A percentile compares a stretch with the other conserved stretches of the same genome.
Evolutionary conservation across 2,329 filamentous ascomycete species (phyloP).

Genomic region (Nigrospora osmanthi): DNA sequence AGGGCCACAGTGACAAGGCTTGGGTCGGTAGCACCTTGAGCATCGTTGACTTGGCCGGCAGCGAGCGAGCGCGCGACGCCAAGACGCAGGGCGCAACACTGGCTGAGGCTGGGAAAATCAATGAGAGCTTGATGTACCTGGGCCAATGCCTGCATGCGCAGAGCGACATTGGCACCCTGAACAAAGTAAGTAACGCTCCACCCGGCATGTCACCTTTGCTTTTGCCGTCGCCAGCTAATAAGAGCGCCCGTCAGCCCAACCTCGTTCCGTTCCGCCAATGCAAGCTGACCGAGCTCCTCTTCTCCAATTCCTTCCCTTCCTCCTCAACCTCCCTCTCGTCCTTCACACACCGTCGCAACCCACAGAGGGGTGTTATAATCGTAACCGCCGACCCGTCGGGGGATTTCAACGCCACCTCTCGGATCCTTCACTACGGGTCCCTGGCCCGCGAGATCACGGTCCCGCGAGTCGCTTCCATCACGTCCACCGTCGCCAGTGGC

Average conservation of each 20-base stretch:
- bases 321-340: slow-evolving; percentile 35
- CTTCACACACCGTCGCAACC: slow-evolving; percentile 45
- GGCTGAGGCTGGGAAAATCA: slow-evolving; percentile 95
- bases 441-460: slow-evolving; percentile 89
- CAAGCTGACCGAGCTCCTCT: slow-evolving; percentile 77
- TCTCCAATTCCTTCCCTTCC: slow-evolving; percentile 81
- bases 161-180: slow-evolving; percentile 65
- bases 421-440: slow-evolving; percentile 90
- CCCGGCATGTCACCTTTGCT: neutral
- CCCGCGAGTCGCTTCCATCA: slow-evolving; percentile 77
- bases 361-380: slow-evolving; percentile 90
- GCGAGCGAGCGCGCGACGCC: slow-evolving; percentile 84
- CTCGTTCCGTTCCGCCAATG: slow-evolving; percentile 76
- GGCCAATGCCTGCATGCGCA: slow-evolving; percentile 97
- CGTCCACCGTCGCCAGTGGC: slow-evolving; percentile 55
- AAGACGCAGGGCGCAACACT: slow-evolving; percentile 91
- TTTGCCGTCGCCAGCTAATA: slow-evolving; percentile 1
- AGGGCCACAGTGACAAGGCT: slow-evolving; percentile 38
- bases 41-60: slow-evolving; percentile 87
- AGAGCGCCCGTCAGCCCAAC: slow-evolving; percentile 45
- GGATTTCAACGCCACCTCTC: slow-evolving; percentile 94
- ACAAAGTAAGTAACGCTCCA: slow-evolving; percentile 50
- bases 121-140: slow-evolving; percentile 96
- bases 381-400: slow-evolving; percentile 89
- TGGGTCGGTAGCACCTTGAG: slow-evolving; percentile 79